A percentile compares a stretch with the other conserved stretches of the same genome.
These are phyloP conservation scores for Penicillium waksmanii DNA, from an alignment of 495 filamentous ascomycete genomes.

Conservation along the genomic window DNA sequence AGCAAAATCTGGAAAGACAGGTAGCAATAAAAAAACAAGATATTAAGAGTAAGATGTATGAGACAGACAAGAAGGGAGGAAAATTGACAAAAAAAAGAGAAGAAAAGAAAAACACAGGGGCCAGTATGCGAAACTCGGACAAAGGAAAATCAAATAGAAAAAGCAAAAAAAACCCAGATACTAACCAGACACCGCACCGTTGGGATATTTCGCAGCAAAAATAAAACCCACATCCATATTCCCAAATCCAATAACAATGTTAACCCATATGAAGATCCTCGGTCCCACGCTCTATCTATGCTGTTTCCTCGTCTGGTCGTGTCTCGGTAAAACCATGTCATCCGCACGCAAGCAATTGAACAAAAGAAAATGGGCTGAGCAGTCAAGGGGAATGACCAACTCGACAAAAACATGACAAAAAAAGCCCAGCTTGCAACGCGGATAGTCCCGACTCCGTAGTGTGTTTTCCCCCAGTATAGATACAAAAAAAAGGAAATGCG, in stretches of 20 bases:
- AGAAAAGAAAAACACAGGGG: slow-evolving; percentile 15
- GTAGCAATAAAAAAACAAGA: slow-evolving; percentile 6
- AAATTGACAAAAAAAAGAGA: slow-evolving; percentile 7
- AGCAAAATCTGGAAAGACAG: slow-evolving; percentile 5
- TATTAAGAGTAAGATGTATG: slow-evolving; percentile 8
- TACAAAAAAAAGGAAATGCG: slow-evolving; percentile 34
- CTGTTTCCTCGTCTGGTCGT: slow-evolving; percentile 38
- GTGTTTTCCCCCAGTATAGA: slow-evolving; percentile 32
- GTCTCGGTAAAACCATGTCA: slow-evolving; percentile 37
- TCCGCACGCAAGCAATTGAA: slow-evolving; percentile 29
- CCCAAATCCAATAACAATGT: slow-evolving; percentile 32
- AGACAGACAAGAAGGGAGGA: slow-evolving; percentile 4
- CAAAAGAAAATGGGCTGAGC: slow-evolving; percentile 19
- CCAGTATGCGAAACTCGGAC: slow-evolving; percentile 12
- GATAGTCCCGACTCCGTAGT: slow-evolving; percentile 42
- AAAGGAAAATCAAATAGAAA: slow-evolving; percentile 14
- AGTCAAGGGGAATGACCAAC: background rate
- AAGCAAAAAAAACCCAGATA: slow-evolving; percentile 20
- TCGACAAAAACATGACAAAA: slow-evolving; percentile 16
- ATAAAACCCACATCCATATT: slow-evolving; percentile 20
- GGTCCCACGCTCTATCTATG: slow-evolving; percentile 37
- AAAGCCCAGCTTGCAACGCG: slow-evolving; percentile 20
- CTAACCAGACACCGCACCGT: slow-evolving; percentile 27
- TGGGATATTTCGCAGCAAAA: slow-evolving; percentile 17
- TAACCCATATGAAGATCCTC: slow-evolving; percentile 25